Conservation (phyloP, 306 rosid genomes). For the Pachyrhizus erosus region DNA sequence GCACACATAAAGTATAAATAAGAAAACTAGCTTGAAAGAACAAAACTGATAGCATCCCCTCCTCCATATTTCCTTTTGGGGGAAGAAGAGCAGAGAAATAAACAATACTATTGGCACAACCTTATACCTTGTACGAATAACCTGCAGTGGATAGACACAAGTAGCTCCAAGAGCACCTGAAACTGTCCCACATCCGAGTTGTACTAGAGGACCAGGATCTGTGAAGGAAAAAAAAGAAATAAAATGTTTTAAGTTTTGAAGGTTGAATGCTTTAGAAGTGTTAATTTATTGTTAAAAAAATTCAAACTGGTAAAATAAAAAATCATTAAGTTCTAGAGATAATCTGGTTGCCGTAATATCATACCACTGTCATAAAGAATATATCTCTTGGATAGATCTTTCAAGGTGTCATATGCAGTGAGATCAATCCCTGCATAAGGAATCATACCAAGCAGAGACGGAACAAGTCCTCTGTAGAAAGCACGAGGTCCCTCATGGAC, state of each 20-base stretch:
- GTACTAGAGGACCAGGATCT: slow-evolving; percentile 63
- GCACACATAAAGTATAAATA: not conserved
- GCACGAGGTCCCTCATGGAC: slow-evolving; percentile 67
- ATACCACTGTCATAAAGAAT: slow-evolving; percentile 56
- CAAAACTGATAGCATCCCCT: not conserved
- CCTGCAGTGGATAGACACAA: slow-evolving; percentile 64
- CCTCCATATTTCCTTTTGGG: not conserved
- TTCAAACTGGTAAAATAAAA: not conserved
- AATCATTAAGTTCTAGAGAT: slow-evolving; percentile 28
- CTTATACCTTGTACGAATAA: slow-evolving; percentile 62
- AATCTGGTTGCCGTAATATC: slow-evolving; percentile 31
- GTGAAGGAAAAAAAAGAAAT: not conserved
- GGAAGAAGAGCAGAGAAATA: slow-evolving; percentile 18
- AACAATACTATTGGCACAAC: slow-evolving; percentile 3
- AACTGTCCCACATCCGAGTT: slow-evolving; percentile 63
- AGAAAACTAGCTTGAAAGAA: slow-evolving; percentile 24
- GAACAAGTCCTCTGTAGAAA: slow-evolving; percentile 61
- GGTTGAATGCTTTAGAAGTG: not conserved
- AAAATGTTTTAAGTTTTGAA: not conserved
- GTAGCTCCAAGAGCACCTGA: slow-evolving; percentile 66
- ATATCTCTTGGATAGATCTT: slow-evolving; percentile 57
- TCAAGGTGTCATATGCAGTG: slow-evolving; percentile 62
- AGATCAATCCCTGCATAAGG: slow-evolving; percentile 72
- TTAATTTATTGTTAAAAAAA: not conserved
- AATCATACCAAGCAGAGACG: slow-evolving; percentile 65